phyloP scores from a whole-genome alignment of 1,284 basidiomycete genomes.

The Puccinia horiana region DNA sequence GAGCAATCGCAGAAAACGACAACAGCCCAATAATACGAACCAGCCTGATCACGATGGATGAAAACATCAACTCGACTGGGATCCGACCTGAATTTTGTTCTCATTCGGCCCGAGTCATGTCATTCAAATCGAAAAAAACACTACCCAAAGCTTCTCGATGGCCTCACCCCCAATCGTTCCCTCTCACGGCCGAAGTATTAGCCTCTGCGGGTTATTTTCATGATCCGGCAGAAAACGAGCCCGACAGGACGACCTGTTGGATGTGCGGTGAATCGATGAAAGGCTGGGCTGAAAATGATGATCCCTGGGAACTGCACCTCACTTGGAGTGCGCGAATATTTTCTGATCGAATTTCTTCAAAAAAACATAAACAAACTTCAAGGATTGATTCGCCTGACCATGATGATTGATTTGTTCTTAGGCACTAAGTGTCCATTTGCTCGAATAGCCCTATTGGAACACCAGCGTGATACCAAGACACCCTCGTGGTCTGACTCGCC shows the following conservation, averaged over 20 bases:
- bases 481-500: slow-evolving; percentile 34
- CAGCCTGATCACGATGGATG: slow-evolving; percentile 4
- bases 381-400: neutral
- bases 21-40: neutral
- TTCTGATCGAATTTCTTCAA: neutral
- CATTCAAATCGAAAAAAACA: slow-evolving; percentile 43
- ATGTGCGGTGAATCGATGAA: slow-evolving; percentile 44
- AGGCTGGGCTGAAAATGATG: slow-evolving; percentile 31
- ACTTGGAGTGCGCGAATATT: slow-evolving; percentile 3
- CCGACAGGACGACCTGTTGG: slow-evolving; percentile 38
- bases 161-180: slow-evolving; percentile 36
- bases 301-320: slow-evolving; percentile 30
- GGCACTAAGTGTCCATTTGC: slow-evolving; percentile 34
- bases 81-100: slow-evolving; percentile 28
- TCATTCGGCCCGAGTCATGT: slow-evolving; percentile 39
- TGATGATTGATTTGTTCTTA: neutral
- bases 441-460: slow-evolving; percentile 29
- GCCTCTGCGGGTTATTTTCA: slow-evolving; percentile 39
- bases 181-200: slow-evolving; percentile 21
- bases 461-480: slow-evolving; percentile 24
- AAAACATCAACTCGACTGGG: neutral
- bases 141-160: slow-evolving; percentile 30
- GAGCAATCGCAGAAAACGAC: too few species aligned
- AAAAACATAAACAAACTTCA: neutral
- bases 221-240: slow-evolving; percentile 20